Conservation (phyloP, 1,284 basidiomycete species). For the Cryptococcus jaspeensis region DNA sequence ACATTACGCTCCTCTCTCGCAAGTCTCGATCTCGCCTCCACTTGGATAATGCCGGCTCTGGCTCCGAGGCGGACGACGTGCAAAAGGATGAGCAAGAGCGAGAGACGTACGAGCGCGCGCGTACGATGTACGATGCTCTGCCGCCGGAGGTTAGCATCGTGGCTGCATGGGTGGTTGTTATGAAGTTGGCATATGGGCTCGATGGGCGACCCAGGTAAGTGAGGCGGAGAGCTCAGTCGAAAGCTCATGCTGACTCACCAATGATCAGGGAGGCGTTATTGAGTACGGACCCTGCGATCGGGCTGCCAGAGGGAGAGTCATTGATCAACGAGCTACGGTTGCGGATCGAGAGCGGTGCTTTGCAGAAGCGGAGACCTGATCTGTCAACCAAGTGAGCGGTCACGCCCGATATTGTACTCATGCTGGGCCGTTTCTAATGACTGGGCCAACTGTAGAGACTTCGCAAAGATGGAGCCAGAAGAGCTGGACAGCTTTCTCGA, state of each 20-base stretch:
- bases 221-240: background rate
- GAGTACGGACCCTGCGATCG: constrained; percentile 57
- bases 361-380: constrained; percentile 10
- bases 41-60: constrained; percentile 56
- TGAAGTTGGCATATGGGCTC: constrained; percentile 80
- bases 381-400: constrained; percentile 28
- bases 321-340: constrained; percentile 58
- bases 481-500: constrained; percentile 42
- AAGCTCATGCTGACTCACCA: background rate
- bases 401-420: too few relatives aligned
- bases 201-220: constrained; percentile 66
- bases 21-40: constrained; percentile 47
- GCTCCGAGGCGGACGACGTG: background rate
- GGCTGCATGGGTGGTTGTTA: constrained; percentile 64
- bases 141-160: constrained; percentile 74
- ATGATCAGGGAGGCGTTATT: constrained; percentile 12
- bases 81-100: background rate
- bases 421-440: background rate
- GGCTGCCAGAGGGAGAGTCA: constrained; percentile 60
- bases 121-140: constrained; percentile 45
- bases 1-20: constrained; percentile 37
- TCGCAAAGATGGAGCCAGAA: constrained; percentile 22
- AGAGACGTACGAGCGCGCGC: constrained; percentile 19
- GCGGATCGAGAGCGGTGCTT: constrained; percentile 39
- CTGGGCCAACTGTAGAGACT: constrained; percentile 20